Conservation (phyloP, 768 basidiomycete species). For the Termitomyces sp. region DNA sequence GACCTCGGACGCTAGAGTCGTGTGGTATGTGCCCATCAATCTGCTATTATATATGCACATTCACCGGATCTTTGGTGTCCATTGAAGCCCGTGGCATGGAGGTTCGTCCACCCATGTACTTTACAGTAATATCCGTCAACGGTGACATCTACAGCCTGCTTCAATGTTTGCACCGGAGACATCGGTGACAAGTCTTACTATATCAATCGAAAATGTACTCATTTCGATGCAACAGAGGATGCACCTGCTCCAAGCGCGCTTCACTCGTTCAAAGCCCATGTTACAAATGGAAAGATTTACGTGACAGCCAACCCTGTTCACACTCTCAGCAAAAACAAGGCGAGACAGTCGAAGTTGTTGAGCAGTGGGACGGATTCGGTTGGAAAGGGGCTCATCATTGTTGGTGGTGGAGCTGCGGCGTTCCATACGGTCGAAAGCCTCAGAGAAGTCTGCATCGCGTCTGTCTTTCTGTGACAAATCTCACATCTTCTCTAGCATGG, state of each 20-base stretch:
- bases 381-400: conserved; percentile 69
- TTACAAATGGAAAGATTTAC: conserved; percentile 67
- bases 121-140: neutral
- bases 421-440: conserved; percentile 77
- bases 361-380: conserved; percentile 38
- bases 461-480: neutral
- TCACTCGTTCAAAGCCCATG: conserved; percentile 67
- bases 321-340: conserved; percentile 62
- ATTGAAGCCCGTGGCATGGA: conserved; percentile 78
- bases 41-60: neutral
- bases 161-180: conserved; percentile 80
- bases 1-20: conserved; percentile 69
- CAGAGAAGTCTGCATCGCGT: conserved; percentile 51
- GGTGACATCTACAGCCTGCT: conserved; percentile 54
- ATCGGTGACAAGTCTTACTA: conserved; percentile 45
- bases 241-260: conserved; percentile 79
- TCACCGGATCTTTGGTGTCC: neutral
- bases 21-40: conserved; percentile 47
- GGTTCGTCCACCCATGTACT: conserved; percentile 31
- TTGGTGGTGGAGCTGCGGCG: conserved; percentile 81
- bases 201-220: neutral
- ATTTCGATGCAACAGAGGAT: conserved; percentile 53
- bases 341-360: conserved; percentile 52
- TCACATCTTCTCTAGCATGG: conserved; percentile 46
- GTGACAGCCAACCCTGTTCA: conserved; percentile 64